These are phyloP conservation scores for Hygrocybe coccinea DNA, from an alignment of 768 basidiomycete species.

Conservation along the genomic window DNA sequence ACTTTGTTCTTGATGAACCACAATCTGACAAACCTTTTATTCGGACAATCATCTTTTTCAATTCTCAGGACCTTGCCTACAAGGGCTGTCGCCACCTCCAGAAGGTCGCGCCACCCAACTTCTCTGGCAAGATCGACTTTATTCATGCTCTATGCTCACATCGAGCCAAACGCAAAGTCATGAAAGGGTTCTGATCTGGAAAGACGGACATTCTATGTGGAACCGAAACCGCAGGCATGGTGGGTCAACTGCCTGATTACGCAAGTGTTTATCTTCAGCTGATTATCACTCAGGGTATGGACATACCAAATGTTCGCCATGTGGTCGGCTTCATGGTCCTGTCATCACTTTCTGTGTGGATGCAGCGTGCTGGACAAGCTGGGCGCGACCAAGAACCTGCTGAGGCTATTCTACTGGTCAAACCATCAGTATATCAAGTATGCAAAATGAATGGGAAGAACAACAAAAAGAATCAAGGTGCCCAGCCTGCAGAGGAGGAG, in stretches of 20 bases:
- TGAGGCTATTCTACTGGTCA: slow-evolving; percentile 2
- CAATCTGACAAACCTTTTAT: slow-evolving; percentile 7
- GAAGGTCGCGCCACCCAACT: slow-evolving; percentile 7
- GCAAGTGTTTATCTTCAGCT: background rate
- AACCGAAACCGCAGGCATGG: slow-evolving; percentile 16
- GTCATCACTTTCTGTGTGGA: background rate
- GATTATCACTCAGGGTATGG: slow-evolving; percentile 4
- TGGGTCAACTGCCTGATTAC: slow-evolving; percentile 19
- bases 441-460: slow-evolving; percentile 12
- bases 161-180: slow-evolving; percentile 6
- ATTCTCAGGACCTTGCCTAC: slow-evolving; percentile 14
- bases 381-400: slow-evolving; percentile 1
- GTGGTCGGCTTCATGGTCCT: slow-evolving; percentile 7
- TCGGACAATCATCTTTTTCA: slow-evolving; percentile 22
- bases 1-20: slow-evolving; percentile 16
- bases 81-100: slow-evolving; percentile 10
- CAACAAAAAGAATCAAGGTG: background rate
- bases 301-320: slow-evolving; percentile 5
- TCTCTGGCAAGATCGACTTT: slow-evolving; percentile 18
- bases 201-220: slow-evolving; percentile 9
- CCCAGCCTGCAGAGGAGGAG: slow-evolving; percentile 1
- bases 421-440: slow-evolving; percentile 25
- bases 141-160: slow-evolving; percentile 20
- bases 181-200: slow-evolving; percentile 1
- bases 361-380: slow-evolving; percentile 6